phyloP scores from a whole-genome alignment of 495 filamentous ascomycete genomes.

The Echria macrotheca region DNA sequence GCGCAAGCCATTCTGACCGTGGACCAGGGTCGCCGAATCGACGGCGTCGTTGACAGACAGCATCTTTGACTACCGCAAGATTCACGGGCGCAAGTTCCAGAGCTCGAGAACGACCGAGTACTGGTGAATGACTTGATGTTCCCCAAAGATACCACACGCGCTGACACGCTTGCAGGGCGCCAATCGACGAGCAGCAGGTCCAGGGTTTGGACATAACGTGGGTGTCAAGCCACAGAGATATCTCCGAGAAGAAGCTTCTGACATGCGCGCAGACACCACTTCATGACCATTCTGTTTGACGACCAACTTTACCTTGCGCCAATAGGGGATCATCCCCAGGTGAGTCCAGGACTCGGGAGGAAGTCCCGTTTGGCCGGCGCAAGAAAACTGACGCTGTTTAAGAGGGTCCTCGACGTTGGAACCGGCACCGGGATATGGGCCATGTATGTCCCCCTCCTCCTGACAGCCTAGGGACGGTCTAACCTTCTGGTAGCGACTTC shows the following conservation, averaged over 20 bases:
- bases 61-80: conserved; percentile 38
- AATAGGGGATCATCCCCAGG: conserved; percentile 31
- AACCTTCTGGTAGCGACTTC: conserved; percentile 37
- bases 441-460: too few species aligned
- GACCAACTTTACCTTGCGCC: conserved; percentile 56
- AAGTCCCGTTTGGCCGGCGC: too few species aligned
- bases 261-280: conserved; percentile 27
- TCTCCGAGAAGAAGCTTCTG: too few species aligned
- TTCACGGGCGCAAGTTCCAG: conserved; percentile 37
- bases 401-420: too few species aligned
- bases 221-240: too few species aligned
- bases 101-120: conserved; percentile 24
- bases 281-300: conserved; percentile 39
- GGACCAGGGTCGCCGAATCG: conserved; percentile 11
- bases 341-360: too few species aligned
- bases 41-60: conserved; percentile 42
- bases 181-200: conserved; percentile 37
- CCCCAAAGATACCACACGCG: background rate
- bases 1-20: too few species aligned
- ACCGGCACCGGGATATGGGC: too few species aligned
- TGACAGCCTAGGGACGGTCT: conserved; percentile 7
- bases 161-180: conserved; percentile 21
- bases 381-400: too few species aligned
- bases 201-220: conserved; percentile 38
- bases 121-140: conserved; percentile 19